Conservation (phyloP, 352 stramenopile species). For the Phytophthora pluvialis region DNA sequence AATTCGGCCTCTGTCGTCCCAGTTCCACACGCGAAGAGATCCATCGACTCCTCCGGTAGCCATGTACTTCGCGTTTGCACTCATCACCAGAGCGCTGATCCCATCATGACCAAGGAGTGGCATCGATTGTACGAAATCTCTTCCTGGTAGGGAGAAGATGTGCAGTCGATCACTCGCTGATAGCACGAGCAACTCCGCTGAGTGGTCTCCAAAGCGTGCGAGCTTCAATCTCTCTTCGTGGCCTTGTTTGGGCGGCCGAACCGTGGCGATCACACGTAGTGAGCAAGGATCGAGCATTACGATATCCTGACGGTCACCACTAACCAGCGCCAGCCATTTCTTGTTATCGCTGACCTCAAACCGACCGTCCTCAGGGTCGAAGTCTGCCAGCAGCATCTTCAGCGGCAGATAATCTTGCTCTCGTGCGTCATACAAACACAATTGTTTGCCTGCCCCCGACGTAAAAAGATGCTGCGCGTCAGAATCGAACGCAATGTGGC, state of each 20-base stretch:
- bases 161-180: conserved; percentile 57
- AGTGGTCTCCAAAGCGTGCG: conserved; percentile 52
- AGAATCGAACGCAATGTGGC: conserved; percentile 55
- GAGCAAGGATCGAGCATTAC: conserved; percentile 50
- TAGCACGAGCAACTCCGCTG: conserved; percentile 57
- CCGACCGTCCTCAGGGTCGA: conserved; percentile 33
- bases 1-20: conserved; percentile 53
- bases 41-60: conserved; percentile 60
- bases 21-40: conserved; percentile 71
- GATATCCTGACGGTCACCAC: conserved; percentile 34
- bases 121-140: conserved; percentile 55
- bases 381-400: conserved; percentile 75
- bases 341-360: conserved; percentile 52
- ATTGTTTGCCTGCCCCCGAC: conserved; percentile 55
- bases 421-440: conserved; percentile 68
- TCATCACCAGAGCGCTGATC: conserved; percentile 58
- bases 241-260: conserved; percentile 41
- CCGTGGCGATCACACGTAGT: conserved; percentile 40
- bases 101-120: conserved; percentile 56
- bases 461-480: conserved; percentile 59
- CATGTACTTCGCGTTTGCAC: conserved; percentile 71
- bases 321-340: conserved; percentile 48
- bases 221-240: conserved; percentile 43
- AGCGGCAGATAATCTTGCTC: conserved; percentile 57
- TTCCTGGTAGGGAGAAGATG: conserved; percentile 52